These are phyloP conservation scores for Crataegus laevigata DNA, from an alignment of 306 rosid species.

Conservation along the genomic window DNA sequence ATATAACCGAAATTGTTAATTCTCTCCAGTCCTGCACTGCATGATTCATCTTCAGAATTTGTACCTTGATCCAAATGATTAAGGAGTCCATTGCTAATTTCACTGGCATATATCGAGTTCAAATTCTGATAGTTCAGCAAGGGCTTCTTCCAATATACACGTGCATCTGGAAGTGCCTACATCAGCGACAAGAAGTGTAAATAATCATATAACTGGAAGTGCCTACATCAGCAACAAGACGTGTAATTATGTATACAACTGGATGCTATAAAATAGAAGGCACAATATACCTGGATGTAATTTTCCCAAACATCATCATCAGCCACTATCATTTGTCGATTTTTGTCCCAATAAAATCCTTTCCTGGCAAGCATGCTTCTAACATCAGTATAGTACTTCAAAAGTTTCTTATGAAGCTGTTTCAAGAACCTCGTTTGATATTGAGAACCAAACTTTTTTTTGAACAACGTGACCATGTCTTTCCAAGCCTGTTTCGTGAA, in stretches of 20 bases:
- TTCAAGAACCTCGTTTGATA: slow-evolving; percentile 34
- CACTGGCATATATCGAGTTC: slow-evolving; percentile 34
- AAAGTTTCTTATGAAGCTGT: slow-evolving; percentile 29
- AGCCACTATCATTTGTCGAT: slow-evolving; percentile 39
- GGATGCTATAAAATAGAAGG: slow-evolving; percentile 1
- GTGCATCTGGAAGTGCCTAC: slow-evolving; percentile 44
- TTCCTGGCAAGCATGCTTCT: slow-evolving; percentile 29
- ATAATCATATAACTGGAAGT: neutral
- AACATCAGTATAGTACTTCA: slow-evolving; percentile 32
- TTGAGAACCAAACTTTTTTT: slow-evolving; percentile 31
- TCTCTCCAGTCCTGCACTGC: slow-evolving; percentile 7
- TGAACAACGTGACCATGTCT: slow-evolving; percentile 35
- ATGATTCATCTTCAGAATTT: slow-evolving; percentile 13
- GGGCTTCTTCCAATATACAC: slow-evolving; percentile 35
- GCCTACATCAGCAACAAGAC: neutral
- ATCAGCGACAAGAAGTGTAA: slow-evolving; percentile 20
- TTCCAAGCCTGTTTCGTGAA: slow-evolving; percentile 45
- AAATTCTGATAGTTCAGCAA: slow-evolving; percentile 36
- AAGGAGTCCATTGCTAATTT: slow-evolving; percentile 27
- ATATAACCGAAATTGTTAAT: too few species aligned
- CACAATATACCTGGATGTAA: slow-evolving; percentile 30
- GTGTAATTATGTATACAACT: slow-evolving; percentile 8
- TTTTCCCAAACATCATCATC: slow-evolving; percentile 38
- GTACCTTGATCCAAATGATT: slow-evolving; percentile 24
- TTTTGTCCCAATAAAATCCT: slow-evolving; percentile 50